Base-by-base conservation (phyloP, 805 yeast genomes). In the Candida pseudoglaebosa region DNA sequence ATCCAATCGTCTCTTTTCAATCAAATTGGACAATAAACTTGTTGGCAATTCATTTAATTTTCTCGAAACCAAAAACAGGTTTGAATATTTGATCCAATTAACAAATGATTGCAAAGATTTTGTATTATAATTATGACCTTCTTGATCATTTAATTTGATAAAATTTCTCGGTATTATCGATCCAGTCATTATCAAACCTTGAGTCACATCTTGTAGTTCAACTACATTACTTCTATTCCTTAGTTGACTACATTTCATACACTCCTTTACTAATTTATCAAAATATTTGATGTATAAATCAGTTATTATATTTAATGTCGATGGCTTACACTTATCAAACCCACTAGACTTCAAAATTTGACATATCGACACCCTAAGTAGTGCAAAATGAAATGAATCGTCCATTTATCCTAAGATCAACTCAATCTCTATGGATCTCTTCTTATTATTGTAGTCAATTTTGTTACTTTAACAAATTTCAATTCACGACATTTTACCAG, bases 321-420 rank as follows among this genome's bases (percentile, higher is more conserved):
- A 68, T 5, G 91, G 85, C 37, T 80, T 71, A 46, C 90, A 80
- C 49, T 80, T 73, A 44, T 87, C 96, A 52, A 89, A 87, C 0
- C 99, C 99, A 21, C 80, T 76, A 0, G 93, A 79, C 44, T 87
- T 79, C 37, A 91, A 70, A 4, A 82, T 65, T 61, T 82, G 81
- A 1, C 75, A 70, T 22, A 67, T 56, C 6, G 71, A 64, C 35
- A 69, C 51, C 37, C 71, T 53, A 19, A 67, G 51, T 32, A 67
- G 42, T 29, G 66, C 57, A 45, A 64, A 68, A 41, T 65, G 61
- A 43, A 67, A 65, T 14, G 64, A 48, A 30, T 65, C 71, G 34
- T 65, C 70, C 71, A 67, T 64, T 14, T 8, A 6, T 9, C 34
- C 20, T 6, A 8, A 12, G 12, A 22, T 22, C 12, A 13, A n/a